A percentile compares a stretch with the other conserved stretches of the same genome.
Evolutionary conservation across 225 moss, liverwort and hornwort genomes (phyloP).

Genomic region (Anthoceros angustus): DNA sequence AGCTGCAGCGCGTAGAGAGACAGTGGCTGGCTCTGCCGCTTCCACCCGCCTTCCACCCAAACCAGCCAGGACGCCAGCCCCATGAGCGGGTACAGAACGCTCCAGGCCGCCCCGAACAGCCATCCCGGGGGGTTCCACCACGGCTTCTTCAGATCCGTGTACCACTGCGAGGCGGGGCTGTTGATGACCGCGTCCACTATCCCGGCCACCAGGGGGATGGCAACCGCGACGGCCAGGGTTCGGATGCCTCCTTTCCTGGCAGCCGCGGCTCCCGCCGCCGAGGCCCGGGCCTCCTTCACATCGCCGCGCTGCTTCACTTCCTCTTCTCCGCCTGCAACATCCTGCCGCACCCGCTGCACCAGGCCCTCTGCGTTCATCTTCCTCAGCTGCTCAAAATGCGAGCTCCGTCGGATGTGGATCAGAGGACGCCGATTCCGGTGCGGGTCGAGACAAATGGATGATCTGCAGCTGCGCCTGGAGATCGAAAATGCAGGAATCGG

Average conservation of each 20-base stretch:
- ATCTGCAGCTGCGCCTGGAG: too few relatives aligned
- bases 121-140: conserved; percentile 1
- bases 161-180: conserved; percentile 1
- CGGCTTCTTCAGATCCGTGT: background rate
- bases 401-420: too few relatives aligned
- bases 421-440: too few relatives aligned
- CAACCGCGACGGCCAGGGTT: background rate
- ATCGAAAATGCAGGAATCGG: too few relatives aligned
- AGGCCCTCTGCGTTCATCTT: conserved; percentile 3
- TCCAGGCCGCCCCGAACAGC: background rate
- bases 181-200: background rate
- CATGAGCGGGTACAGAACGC: background rate
- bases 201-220: background rate
- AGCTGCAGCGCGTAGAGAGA: background rate
- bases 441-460: too few relatives aligned
- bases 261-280: background rate
- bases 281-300: background rate
- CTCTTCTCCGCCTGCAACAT: background rate
- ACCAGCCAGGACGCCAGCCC: conserved; percentile 3
- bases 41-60: background rate
- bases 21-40: background rate
- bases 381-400: too few relatives aligned
- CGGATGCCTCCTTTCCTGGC: background rate
- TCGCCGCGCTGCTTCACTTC: background rate
- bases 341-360: background rate